Evolutionary conservation across 129 eudicot genomes (phyloP).

Genomic region (Dittrichia graveolens): DNA sequence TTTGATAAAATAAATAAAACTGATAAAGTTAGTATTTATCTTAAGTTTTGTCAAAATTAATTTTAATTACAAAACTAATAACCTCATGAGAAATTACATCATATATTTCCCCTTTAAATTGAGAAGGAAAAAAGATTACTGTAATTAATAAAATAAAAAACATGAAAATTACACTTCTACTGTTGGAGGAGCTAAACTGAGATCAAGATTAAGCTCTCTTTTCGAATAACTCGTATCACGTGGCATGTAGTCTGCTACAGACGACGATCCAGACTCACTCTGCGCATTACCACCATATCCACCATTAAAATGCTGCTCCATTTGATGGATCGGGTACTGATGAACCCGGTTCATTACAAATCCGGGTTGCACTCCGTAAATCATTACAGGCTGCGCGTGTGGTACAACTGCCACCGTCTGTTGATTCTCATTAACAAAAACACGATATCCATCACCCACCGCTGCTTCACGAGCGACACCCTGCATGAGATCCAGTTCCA

Average conservation of each 20-base stretch:
- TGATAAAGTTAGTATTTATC: not conserved
- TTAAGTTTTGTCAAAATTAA: no score
- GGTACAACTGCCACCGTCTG: slow-evolving; percentile 15
- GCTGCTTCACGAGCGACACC: slow-evolving; percentile 31
- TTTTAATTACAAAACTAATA: no score
- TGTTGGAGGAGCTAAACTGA: slow-evolving; percentile 56
- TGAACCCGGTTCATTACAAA: slow-evolving; percentile 16
- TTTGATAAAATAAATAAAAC: not conserved
- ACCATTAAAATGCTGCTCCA: slow-evolving; percentile 29
- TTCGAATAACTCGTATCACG: slow-evolving; percentile 32
- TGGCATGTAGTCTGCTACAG: slow-evolving; percentile 46
- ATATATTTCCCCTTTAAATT: not conserved
- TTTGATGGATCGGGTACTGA: slow-evolving; percentile 25
- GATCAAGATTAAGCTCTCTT: slow-evolving; percentile 59
- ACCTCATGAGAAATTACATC: not conserved
- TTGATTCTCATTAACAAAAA: slow-evolving; percentile 21
- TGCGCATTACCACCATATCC: slow-evolving; percentile 37
- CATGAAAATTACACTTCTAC: slow-evolving; percentile 30
- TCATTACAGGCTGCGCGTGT: slow-evolving; percentile 25
- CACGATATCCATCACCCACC: slow-evolving; percentile 27
- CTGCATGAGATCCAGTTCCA: slow-evolving; percentile 62
- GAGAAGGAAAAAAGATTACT: no score
- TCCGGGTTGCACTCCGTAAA: slow-evolving; percentile 25
- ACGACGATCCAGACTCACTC: slow-evolving; percentile 65
- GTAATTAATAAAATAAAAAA: not conserved